Conservation (phyloP, 2,329 filamentous ascomycete genomes). For the Diaporthe sp. region DNA sequence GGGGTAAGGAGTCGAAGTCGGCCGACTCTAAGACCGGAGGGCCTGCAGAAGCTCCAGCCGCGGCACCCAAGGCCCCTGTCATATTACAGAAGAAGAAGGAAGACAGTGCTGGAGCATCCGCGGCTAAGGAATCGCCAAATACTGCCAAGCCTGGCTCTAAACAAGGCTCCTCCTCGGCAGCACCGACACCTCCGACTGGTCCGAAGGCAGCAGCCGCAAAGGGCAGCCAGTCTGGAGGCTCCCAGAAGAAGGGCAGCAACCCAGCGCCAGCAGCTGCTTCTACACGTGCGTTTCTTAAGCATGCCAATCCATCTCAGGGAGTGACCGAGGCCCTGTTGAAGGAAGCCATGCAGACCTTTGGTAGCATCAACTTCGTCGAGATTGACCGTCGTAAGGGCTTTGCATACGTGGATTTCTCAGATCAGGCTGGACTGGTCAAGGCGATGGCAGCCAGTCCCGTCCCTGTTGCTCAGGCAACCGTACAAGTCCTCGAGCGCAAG, state of each 20-base stretch:
- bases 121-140: slow-evolving; percentile 44
- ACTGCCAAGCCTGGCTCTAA: slow-evolving; percentile 42
- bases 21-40: slow-evolving; percentile 46
- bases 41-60: slow-evolving; percentile 45
- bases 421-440: slow-evolving; percentile 78
- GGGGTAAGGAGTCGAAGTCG: slow-evolving; percentile 38
- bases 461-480: slow-evolving; percentile 84
- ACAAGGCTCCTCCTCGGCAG: slow-evolving; percentile 44
- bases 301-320: slow-evolving; percentile 90
- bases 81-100: slow-evolving; percentile 56
- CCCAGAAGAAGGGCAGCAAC: slow-evolving; percentile 50
- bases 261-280: slow-evolving; percentile 58
- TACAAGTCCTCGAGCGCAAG: slow-evolving; percentile 88
- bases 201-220: slow-evolving; percentile 45
- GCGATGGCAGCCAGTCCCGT: slow-evolving; percentile 87
- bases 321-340: slow-evolving; percentile 87
- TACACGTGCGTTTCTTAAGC: slow-evolving; percentile 82
- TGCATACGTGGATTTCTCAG: slow-evolving; percentile 90
- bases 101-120: slow-evolving; percentile 43
- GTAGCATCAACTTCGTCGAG: slow-evolving; percentile 83
- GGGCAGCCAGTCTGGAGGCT: slow-evolving; percentile 37
- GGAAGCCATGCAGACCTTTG: slow-evolving; percentile 80
- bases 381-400: slow-evolving; percentile 97
- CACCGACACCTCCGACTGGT: slow-evolving; percentile 44
- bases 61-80: slow-evolving; percentile 50